Base-by-base conservation (phyloP, 2,329 filamentous ascomycete species). In the Penicillium sp. region DNA sequence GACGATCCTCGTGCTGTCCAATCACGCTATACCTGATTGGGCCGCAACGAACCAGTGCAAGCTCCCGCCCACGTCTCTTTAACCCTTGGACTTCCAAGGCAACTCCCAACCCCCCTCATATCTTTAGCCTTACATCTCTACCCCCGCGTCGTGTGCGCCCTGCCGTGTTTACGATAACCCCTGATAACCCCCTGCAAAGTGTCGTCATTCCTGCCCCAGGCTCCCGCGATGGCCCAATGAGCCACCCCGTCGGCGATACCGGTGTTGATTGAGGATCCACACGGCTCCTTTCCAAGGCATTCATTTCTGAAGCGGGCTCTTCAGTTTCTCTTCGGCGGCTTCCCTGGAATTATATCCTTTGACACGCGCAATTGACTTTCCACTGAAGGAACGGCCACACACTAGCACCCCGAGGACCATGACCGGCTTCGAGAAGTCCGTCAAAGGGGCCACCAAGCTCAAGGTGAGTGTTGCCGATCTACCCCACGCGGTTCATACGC, bases 401-500 rank as follows among this genome's bases (percentile, higher is more conserved):
- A n/a, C 16, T 9, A 14, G 27, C 3, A 49, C 14, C 29, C 47
- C 16, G 31, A 37, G 14, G 57, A 70, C 58, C 56, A 75, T 75
- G 73, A 64, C 72, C 45, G 61, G 90, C 57, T 98, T 98, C 75
- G 95, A 99, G 83, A 99, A 98, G 84, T 96, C 93, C 67, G 95
- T 99, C 73, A 98, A 98, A 83, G 95, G 93, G 79, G 93, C 91
- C 69, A 98, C 93, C 70, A 98, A 98, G 83, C 91, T 96, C 74
- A 98, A 97, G 86, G 92, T 93, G 69, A 63, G 72, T 75, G 75
- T 14, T 21, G 27, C 19, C 26, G 11, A 10, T 65, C 33, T 44
- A 44, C 51, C 8, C 10, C 21, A 29, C 31, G 13, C 2, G 4
- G n/a, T 21, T 24, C 26, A 13, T 13, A 31, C 53, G 50, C 7